Conservation (phyloP, 208 protist species). For the Crithidia sp. region DNA sequence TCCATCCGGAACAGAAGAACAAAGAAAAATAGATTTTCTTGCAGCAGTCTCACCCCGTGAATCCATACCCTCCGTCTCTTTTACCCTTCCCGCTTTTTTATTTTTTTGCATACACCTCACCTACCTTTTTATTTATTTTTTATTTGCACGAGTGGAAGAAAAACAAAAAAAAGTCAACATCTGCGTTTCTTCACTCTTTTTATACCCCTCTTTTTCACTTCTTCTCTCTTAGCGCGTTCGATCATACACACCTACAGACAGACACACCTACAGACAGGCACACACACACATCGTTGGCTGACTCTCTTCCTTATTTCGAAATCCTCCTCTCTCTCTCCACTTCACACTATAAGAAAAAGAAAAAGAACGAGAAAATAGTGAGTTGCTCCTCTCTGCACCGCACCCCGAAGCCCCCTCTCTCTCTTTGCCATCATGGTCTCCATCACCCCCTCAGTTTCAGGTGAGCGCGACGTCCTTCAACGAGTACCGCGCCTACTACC, state of each 20-base stretch:
- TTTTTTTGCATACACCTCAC: background rate
- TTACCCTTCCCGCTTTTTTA: background rate
- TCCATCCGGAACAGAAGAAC: too few relatives aligned
- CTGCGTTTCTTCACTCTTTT: background rate
- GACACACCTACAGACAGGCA: too few relatives aligned
- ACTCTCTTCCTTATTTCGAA: background rate
- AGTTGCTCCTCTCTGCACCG: too few relatives aligned
- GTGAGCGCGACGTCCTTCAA: conserved; percentile 43
- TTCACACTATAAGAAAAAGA: background rate
- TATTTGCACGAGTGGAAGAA: background rate
- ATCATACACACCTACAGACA: background rate
- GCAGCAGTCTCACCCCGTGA: too few relatives aligned
- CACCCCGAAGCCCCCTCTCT: background rate
- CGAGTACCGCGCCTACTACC: conserved; percentile 66
- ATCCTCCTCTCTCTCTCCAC: background rate
- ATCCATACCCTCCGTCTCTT: too few relatives aligned
- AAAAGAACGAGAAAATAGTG: background rate
- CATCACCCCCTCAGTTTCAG: conserved; percentile 43
- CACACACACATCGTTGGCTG: background rate
- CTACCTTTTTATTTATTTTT: background rate
- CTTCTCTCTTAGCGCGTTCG: too few relatives aligned
- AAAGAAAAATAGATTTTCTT: too few relatives aligned
- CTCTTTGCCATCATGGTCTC: conserved; percentile 41
- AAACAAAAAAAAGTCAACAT: too few relatives aligned
- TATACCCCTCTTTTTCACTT: background rate